Evolutionary conservation across 2,329 filamentous ascomycete species (phyloP).

Genomic region (Fusarium nelsonii): DNA sequence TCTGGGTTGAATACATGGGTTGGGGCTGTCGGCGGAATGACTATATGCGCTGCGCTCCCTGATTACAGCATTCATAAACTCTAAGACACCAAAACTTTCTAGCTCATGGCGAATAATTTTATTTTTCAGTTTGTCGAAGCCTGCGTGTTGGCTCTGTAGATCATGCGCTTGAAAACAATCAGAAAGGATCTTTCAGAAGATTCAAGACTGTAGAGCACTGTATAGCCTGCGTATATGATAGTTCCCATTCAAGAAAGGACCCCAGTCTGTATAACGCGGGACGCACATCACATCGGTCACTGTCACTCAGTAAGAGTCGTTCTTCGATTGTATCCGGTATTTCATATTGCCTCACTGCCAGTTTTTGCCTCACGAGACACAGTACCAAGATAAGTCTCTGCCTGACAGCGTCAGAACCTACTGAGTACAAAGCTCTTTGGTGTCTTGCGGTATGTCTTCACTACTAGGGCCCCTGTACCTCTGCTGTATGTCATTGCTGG

Average conservation of each 20-base stretch:
- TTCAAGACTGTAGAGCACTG: constrained; percentile 13
- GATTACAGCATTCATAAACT: constrained; percentile 16
- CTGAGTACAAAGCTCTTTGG: constrained; percentile 28
- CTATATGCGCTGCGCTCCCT: neutral
- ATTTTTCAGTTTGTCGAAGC: constrained; percentile 22
- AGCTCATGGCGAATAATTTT: constrained; percentile 20
- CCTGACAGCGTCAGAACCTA: constrained; percentile 20
- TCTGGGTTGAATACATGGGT: constrained; percentile 19
- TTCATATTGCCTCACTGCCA: constrained; percentile 26
- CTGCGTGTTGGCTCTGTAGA: constrained; percentile 13
- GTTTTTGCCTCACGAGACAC: constrained; percentile 37
- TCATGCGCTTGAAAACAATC: constrained; percentile 13
- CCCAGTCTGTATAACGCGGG: constrained; percentile 16
- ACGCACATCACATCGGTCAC: constrained; percentile 30
- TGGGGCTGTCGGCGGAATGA: constrained; percentile 35
- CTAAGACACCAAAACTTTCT: constrained; percentile 11
- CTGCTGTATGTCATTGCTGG: constrained; percentile 46
- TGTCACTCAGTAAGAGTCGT: constrained; percentile 13
- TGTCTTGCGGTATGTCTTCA: constrained; percentile 26
- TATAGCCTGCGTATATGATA: neutral
- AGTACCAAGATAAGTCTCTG: constrained; percentile 10
- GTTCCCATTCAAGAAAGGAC: neutral
- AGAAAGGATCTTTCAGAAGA: neutral
- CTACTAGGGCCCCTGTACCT: constrained; percentile 42
- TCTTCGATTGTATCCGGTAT: constrained; percentile 9